Evolutionary conservation across 164 flowering plant species (phyloP), one percentile per base, ranked within the genome.

Genomic region (Magnolia changhungtana): DNA sequence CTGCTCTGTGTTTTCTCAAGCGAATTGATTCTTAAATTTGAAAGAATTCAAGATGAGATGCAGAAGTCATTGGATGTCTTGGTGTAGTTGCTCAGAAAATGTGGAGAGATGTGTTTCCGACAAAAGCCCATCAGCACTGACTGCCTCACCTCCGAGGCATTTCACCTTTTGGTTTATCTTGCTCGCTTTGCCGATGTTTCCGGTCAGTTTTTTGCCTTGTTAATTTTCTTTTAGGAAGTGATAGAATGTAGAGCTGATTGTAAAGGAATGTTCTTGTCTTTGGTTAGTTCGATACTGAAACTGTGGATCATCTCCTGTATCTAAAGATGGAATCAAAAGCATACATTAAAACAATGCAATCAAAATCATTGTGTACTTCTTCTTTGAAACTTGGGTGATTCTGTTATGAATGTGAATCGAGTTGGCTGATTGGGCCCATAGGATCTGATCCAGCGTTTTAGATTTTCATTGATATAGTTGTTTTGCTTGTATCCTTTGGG

Each of bases 211-310:
- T 49, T 50, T 19, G 55, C 67, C 55, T 7, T 8, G 31, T 73
- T 1, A n/a, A n/a, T 70, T 70, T 7, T 50, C 55, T 73, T 37
- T 31, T 24, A 59, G 29, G 13, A 61, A 31, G 24, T 58, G 51
- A 55, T 55, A 55, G 37, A 52, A 24, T 55, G 45, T 58, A 72
- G 75, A 73, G 67, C 51, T 61, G 75, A 73, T 61, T 73, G 75
- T 73, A 59, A 61, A 73, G 50, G 75, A 49, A 61, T 31, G 37
- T 73, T 59, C n/a, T 49, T 19, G 31, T 18, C 37, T 20, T 70
- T 70, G 72, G 21, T 49, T 18, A 16, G 52, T 24, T 10, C 0
- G 6, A 55, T 55, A 55, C 61, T 13, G 61, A 55, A 21, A 24
- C 20, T 21, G 52, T 50, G 37, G 13, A 70, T 20, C 13, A 50